A percentile compares a stretch with the other conserved stretches of the same genome.
Evolutionary conservation across 2,329 filamentous ascomycete species (phyloP).

Genomic region (Plenodomus tracheiphilus): DNA sequence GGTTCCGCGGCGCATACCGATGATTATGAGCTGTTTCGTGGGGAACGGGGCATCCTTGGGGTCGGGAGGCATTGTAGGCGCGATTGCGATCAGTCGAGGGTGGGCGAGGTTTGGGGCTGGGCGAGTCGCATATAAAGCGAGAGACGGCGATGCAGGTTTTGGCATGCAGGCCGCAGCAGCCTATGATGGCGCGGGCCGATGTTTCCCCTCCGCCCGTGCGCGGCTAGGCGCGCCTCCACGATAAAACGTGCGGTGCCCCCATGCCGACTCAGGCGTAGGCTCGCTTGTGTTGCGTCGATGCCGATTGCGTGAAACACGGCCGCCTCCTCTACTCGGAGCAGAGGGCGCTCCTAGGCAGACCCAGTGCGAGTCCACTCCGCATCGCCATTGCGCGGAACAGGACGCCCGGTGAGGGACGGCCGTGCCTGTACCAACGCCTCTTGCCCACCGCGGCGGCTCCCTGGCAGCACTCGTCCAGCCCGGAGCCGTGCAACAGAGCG

Average conservation of each 20-base stretch:
- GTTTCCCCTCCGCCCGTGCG: slow-evolving; percentile 17
- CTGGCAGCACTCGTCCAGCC: no score
- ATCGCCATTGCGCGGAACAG: neutral
- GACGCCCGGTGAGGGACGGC: neutral
- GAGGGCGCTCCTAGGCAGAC: no score
- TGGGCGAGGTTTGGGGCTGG: slow-evolving; percentile 7
- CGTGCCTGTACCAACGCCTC: no score
- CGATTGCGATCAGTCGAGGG: slow-evolving; percentile 17
- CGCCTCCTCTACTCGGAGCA: no score
- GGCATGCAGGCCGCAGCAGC: slow-evolving; percentile 11
- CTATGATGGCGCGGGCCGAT: slow-evolving; percentile 26
- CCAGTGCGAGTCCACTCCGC: no score
- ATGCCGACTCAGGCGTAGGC: slow-evolving; percentile 11
- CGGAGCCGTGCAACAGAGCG: neutral
- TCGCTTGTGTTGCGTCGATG: slow-evolving; percentile 15
- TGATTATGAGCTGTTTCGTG: slow-evolving; percentile 51
- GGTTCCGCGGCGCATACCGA: slow-evolving; percentile 40
- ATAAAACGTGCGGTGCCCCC: slow-evolving; percentile 10
- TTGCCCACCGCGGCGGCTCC: no score
- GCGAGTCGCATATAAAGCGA: slow-evolving; percentile 14
- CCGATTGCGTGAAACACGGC: slow-evolving; percentile 9
- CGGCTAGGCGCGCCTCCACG: slow-evolving; percentile 11
- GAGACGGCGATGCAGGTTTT: slow-evolving; percentile 23
- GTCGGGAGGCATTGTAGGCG: slow-evolving; percentile 33
- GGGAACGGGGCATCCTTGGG: slow-evolving; percentile 48